These are phyloP conservation scores for Kazachstania sp. DNA, from an alignment of 1,139 yeast genomes.

Conservation along the genomic window DNA sequence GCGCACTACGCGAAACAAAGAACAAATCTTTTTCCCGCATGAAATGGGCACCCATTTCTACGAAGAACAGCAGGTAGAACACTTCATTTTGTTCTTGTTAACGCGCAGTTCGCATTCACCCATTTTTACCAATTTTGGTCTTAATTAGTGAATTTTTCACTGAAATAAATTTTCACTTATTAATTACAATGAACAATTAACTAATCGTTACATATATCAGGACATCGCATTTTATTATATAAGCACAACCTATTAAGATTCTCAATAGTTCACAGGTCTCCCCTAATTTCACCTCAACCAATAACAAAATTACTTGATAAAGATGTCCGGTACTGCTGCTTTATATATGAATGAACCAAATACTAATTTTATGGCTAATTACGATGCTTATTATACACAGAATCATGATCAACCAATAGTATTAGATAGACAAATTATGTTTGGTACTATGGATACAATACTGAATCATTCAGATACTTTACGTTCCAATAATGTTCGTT, in stretches of 20 bases:
- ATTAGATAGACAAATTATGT: constrained; percentile 28
- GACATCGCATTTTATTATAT: too few species aligned
- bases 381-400: constrained; percentile 3
- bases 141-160: neutral
- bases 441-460: constrained; percentile 33
- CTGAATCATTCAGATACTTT: constrained; percentile 22
- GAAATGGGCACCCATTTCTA: neutral
- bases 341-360: neutral
- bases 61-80: too few species aligned
- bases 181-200: too few species aligned
- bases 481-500: constrained; percentile 10
- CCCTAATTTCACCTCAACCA: too few species aligned
- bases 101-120: neutral
- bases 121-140: neutral
- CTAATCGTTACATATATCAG: too few species aligned
- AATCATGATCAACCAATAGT: constrained; percentile 27
- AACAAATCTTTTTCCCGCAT: too few species aligned
- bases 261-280: too few species aligned
- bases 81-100: neutral
- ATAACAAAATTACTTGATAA: neutral
- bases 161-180: neutral
- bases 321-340: constrained; percentile 2
- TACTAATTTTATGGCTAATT: constrained; percentile 2
- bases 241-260: too few species aligned
- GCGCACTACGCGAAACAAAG: too few species aligned